Evolutionary conservation across 306 rosid species (phyloP), one percentile per base, ranked within the genome.

Genomic region (Cercis canadensis): DNA sequence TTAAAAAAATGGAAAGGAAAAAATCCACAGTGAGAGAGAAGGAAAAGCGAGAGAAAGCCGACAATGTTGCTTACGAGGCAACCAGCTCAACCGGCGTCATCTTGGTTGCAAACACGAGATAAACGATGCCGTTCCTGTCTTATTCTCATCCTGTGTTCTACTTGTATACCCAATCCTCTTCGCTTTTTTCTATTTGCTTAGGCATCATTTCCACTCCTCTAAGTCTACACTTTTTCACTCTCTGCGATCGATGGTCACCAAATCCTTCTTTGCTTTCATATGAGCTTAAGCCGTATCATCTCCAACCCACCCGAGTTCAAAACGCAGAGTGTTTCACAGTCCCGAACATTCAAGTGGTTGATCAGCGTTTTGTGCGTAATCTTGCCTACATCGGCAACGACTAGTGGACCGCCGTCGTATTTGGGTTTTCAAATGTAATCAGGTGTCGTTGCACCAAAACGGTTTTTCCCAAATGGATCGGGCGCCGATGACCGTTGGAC

Each of bases 401-500:
- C 37, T 50, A 24, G 17, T n/a, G 8, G 12, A 9, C 78, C 72
- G 80, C 36, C 57, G 74, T 44, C 65, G 67, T 75, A 8, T 50
- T 45, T 29, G 5, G 33, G 21, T 40, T 47, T 24, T 74, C 71
- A 74, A 69, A 89, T 81, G 84, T 76, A 80, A 85, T 56, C 58
- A 32, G 80, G 69, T 51, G 70, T 47, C 57, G 47, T 68, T 7
- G 39, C 76, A 55, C 39, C 21, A 11, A 21, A 31, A 59, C 24
- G 75, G 68, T 67, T 34, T 62, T 52, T 18, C 45, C 34, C 11
- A 19, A 58, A 91, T 94, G 99, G 87, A 94, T 86, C 95, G 92
- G 84, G 33, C 86, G 76, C 62, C 83, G 74, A 17, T 90, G 36
- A 86, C 92, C 34, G 78, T 80, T 32, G 97, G 95, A 49, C 89